Conservation (phyloP, 331 rosid species). For the Cucumis variabilis region DNA sequence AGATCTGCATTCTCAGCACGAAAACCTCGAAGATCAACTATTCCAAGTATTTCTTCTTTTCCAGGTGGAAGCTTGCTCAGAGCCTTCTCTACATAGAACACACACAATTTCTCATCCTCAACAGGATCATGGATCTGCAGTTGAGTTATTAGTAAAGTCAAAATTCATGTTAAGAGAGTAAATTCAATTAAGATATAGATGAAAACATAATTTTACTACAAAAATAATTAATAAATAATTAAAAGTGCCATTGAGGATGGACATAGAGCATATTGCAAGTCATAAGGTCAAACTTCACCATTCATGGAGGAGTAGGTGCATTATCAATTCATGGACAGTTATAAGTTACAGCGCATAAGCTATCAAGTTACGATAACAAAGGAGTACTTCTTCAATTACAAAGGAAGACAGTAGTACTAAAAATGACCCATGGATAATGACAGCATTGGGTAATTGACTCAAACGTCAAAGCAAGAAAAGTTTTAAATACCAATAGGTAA, state of each 20-base stretch:
- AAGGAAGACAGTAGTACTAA: conserved; percentile 9
- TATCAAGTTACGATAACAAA: neutral
- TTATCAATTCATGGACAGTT: conserved; percentile 7
- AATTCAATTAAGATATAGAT: neutral
- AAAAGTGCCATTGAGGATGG: neutral
- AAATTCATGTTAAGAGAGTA: conserved; percentile 4
- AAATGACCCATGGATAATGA: neutral
- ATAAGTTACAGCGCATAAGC: neutral
- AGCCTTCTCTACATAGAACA: conserved; percentile 82
- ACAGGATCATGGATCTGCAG: conserved; percentile 65
- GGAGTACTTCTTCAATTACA: neutral
- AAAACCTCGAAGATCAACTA: conserved; percentile 84
- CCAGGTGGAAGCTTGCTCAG: conserved; percentile 74
- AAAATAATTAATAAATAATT: neutral
- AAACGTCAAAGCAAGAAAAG: neutral
- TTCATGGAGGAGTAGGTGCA: neutral
- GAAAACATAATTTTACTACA: neutral
- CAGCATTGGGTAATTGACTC: neutral
- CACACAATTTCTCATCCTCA: conserved; percentile 82
- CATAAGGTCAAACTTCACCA: neutral
- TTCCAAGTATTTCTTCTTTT: conserved; percentile 70
- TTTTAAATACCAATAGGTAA: neutral
- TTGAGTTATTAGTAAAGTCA: conserved; percentile 33
- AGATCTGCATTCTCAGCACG: conserved; percentile 78
- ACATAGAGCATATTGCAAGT: neutral